Evolutionary conservation across 805 yeast species (phyloP).

Genomic region (Ogataea parapolymorpha): DNA sequence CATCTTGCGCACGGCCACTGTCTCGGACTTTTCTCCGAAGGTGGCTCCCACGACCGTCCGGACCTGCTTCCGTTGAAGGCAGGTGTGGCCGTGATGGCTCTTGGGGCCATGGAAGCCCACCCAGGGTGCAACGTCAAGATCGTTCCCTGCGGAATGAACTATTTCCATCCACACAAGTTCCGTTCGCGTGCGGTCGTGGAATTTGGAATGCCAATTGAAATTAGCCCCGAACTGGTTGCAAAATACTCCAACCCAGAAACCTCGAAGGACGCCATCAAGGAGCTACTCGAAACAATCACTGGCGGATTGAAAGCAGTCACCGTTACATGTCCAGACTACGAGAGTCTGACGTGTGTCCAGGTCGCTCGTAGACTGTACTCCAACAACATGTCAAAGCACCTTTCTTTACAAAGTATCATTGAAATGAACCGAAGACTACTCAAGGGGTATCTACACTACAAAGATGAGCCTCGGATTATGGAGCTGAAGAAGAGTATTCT

Average conservation of each 20-base stretch:
- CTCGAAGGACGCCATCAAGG: slow-evolving; percentile 69
- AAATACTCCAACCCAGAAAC: slow-evolving; percentile 58
- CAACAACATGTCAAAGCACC: slow-evolving; percentile 61
- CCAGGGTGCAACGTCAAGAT: slow-evolving; percentile 77
- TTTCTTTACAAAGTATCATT: slow-evolving; percentile 80
- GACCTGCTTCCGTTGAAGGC: slow-evolving; percentile 90
- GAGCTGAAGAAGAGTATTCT: slow-evolving; percentile 60
- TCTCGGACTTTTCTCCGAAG: slow-evolving; percentile 95
- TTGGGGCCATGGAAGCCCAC: slow-evolving; percentile 83
- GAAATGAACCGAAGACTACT: slow-evolving; percentile 90
- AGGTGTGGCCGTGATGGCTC: slow-evolving; percentile 97
- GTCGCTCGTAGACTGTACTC: slow-evolving; percentile 89
- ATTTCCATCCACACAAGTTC: slow-evolving; percentile 93
- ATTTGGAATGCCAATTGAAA: slow-evolving; percentile 83
- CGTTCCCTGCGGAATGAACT: slow-evolving; percentile 86
- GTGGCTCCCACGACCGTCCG: slow-evolving; percentile 96
- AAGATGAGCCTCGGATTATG: slow-evolving; percentile 65
- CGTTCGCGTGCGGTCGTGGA: slow-evolving; percentile 94
- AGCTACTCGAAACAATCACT: slow-evolving; percentile 65
- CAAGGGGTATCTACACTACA: slow-evolving; percentile 71
- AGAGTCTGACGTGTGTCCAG: slow-evolving; percentile 83
- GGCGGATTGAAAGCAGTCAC: slow-evolving; percentile 80
- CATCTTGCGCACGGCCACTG: slow-evolving; percentile 79
- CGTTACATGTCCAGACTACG: slow-evolving; percentile 84
- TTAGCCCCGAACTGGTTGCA: slow-evolving; percentile 56